Evolutionary conservation across 495 filamentous ascomycete genomes (phyloP), one percentile per base, ranked within the genome.

Genomic region (Penicillium daleae): DNA sequence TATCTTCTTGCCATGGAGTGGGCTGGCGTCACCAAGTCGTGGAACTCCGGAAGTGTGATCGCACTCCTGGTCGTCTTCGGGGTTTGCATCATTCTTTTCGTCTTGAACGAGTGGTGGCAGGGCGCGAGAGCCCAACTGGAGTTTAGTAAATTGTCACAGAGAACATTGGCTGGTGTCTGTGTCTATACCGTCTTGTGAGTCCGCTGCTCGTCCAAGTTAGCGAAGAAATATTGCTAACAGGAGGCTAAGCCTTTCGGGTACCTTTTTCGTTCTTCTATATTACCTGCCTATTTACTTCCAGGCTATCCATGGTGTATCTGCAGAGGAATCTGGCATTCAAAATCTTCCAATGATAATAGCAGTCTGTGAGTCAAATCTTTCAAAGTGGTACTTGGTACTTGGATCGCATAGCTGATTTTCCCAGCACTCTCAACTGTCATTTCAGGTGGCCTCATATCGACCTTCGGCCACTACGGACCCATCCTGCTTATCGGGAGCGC

Each of bases 241-340:
- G 60, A 2, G 12, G 8, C 46, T n/a, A 22, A 50, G 46, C 46
- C 46, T 50, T 26, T 50, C 69, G 0, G 82, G 82, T 12, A 49
- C 61, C 12, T 65, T 66, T 39, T 70, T 73, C n/a, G 26, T 71
- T 26, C 35, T 64, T 10, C 55, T 66, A 21, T 71, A 70, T 42
- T 71, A 71, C 39, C 86, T n/a, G 82, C 89, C 70, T 86, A 90
- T 76, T 76, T 84, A 70, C 22, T 93, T 95, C 80, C 91, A 95
- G 71, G 83, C 87, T 15, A 83, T 93, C 66, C 83, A 90, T 66
- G 84, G 81, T 37, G 82, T 82, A 4, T 77, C 74, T 2, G 89
- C 91, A 10, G 81, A 85, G 8, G 67, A 80, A 22, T 88, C 85
- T 6, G 90, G 91, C 29, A 86, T 92, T 63, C 78, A 80, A 60